Evolutionary conservation across 495 filamentous ascomycete species (phyloP), one percentile per base, ranked within the genome.

Genomic region (Penicillium arizonense): DNA sequence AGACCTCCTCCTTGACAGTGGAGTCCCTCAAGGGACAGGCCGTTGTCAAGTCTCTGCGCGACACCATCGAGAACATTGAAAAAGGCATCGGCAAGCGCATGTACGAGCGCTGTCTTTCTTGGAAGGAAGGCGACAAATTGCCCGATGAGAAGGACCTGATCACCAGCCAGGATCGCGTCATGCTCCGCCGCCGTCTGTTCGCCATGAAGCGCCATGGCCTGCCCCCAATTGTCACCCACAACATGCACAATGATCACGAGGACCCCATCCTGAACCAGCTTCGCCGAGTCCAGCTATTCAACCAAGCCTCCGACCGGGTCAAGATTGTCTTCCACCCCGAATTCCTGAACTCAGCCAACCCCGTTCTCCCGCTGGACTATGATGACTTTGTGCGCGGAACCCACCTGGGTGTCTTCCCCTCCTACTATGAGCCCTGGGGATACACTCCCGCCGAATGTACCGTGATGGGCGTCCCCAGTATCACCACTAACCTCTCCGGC

Each of bases 351-450:
- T 93, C 92, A 7, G 88, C 90, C 32, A 97, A 96, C 72, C 94
- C 94, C 1, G 91, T 98, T 16, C 79, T 98, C 12, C 93, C 94
- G 5, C 75, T 98, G 57, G 94, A 97, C 71, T 98, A 98, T 62
- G 94, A 98, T 63, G 94, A 98, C 65, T 98, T 98, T 66, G 94
- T 98, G 38, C 91, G 94, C 26, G 94, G 94, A 53, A 96, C 91
- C 21, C 94, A 98, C 67, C 68, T 98, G 64, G 94, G 94, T 48
- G 85, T 98, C 38, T 98, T 98, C 77, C 75, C 92, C 6, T 97
- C 94, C 36, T 98, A 98, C 79, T 98, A 98, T 64, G 94, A 98
- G 73, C 94, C 94, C 20, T 98, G 94, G 94, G 94, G 94, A 48
- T 98, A 98, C 62, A 98, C 94, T 1, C 94, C 94, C 0, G 94